phyloP scores from a whole-genome alignment of 2,329 filamentous ascomycete genomes.

The Ophiostoma piceae region DNA sequence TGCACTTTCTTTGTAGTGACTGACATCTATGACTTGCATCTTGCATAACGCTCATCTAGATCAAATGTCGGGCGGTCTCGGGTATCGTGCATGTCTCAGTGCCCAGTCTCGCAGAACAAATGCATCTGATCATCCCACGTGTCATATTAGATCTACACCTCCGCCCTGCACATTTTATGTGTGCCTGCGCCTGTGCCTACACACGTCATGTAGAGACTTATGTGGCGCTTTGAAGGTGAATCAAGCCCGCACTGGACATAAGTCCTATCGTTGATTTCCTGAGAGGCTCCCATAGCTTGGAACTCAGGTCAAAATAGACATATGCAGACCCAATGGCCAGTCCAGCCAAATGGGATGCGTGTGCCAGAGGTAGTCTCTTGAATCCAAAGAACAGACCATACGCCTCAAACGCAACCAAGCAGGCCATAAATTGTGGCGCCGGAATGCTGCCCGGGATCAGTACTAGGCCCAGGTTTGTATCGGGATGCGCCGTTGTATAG shows the following conservation, averaged over 20 bases:
- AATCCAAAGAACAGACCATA: slow-evolving; percentile 30
- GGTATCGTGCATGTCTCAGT: background rate
- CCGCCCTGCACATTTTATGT: background rate
- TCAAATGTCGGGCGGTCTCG: too few relatives aligned
- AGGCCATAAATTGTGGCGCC: slow-evolving; percentile 26
- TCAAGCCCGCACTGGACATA: background rate
- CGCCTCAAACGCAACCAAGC: slow-evolving; percentile 27
- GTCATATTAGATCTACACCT: background rate
- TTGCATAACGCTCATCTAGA: background rate
- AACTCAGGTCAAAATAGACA: slow-evolving; percentile 26
- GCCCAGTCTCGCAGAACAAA: background rate
- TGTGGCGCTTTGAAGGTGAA: background rate
- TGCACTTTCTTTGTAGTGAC: background rate
- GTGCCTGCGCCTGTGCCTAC: background rate
- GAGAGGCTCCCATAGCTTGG: slow-evolving; percentile 27
- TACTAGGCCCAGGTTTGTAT: slow-evolving; percentile 26
- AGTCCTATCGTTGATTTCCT: slow-evolving; percentile 14
- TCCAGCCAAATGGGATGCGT: slow-evolving; percentile 29
- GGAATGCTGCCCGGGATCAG: slow-evolving; percentile 27
- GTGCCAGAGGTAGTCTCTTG: slow-evolving; percentile 26
- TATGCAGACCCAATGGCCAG: slow-evolving; percentile 29
- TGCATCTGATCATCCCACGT: background rate
- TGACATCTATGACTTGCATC: background rate
- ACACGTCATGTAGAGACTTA: background rate
- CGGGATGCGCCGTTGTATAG: slow-evolving; percentile 27